Percentiles rank a stretch among this genome's conserved stretches.
Evolutionary conservation across 768 basidiomycete genomes (phyloP).

Genomic region (Holtermannia corniformis): DNA sequence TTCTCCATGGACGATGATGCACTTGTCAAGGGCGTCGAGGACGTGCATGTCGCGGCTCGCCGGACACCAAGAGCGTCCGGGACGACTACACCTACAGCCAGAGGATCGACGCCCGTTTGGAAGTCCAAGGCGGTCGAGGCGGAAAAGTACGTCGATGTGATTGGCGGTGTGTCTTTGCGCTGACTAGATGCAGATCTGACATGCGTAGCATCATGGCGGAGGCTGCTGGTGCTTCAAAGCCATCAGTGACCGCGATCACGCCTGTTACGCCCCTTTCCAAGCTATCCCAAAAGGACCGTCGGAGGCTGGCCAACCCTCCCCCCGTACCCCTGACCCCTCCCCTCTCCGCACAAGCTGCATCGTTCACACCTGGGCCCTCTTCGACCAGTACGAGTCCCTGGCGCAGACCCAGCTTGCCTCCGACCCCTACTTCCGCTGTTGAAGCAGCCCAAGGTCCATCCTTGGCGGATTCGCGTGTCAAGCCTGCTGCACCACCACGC

Average conservation of each 20-base stretch:
- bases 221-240: slow-evolving; percentile 44
- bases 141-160: slow-evolving; percentile 29
- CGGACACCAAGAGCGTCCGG: slow-evolving; percentile 14
- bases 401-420: neutral
- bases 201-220: slow-evolving; percentile 83
- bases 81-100: slow-evolving; percentile 26
- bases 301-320: slow-evolving; percentile 4
- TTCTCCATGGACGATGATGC: slow-evolving; percentile 73
- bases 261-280: slow-evolving; percentile 8
- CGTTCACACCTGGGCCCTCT: neutral
- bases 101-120: slow-evolving; percentile 18
- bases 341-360: neutral
- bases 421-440: neutral
- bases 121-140: slow-evolving; percentile 20
- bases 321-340: slow-evolving; percentile 9
- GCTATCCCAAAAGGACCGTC: slow-evolving; percentile 12
- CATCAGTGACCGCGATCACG: slow-evolving; percentile 2
- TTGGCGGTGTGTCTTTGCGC: neutral
- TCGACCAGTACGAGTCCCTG: neutral
- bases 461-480: neutral
- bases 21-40: slow-evolving; percentile 12
- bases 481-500: neutral
- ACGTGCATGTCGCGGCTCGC: slow-evolving; percentile 3
- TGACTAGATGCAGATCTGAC: slow-evolving; percentile 51
- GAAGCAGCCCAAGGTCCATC: neutral